Evolutionary conservation across 2,329 filamentous ascomycete genomes (phyloP).

Genomic region (Talaromyces pinophilus): DNA sequence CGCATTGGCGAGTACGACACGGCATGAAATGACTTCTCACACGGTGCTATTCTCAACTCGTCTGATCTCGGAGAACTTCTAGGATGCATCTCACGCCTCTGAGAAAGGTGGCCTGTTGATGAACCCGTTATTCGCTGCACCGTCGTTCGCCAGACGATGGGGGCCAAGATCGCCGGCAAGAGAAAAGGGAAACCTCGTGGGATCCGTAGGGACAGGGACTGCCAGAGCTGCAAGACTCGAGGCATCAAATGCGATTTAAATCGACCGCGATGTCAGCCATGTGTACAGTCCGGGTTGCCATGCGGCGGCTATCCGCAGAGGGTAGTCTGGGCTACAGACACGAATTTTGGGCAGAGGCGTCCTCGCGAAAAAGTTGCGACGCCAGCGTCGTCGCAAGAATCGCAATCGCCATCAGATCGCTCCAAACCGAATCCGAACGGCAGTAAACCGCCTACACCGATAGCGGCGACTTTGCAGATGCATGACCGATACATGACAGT

Average conservation of each 20-base stretch:
- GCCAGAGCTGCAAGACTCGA: constrained; percentile 30
- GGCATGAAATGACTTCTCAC: constrained; percentile 8
- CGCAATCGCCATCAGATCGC: constrained; percentile 6
- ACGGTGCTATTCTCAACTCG: background rate
- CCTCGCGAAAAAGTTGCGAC: constrained; percentile 7
- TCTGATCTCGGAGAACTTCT: background rate
- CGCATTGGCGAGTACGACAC: background rate
- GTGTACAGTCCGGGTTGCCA: constrained; percentile 26
- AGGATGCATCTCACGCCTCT: constrained; percentile 2
- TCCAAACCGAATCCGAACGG: constrained; percentile 6
- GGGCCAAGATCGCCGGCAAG: constrained; percentile 16
- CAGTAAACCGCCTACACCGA: constrained; percentile 5
- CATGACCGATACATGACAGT: constrained; percentile 22
- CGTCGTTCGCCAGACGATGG: constrained; percentile 22
- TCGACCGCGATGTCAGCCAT: constrained; percentile 32
- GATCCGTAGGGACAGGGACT: constrained; percentile 36
- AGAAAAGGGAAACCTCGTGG: constrained; percentile 31
- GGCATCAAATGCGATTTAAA: constrained; percentile 36
- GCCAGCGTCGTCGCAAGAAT: constrained; percentile 13
- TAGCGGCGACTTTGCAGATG: constrained; percentile 8
- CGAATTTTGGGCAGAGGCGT: constrained; percentile 21
- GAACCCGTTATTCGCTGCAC: constrained; percentile 7
- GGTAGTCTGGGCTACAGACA: constrained; percentile 30
- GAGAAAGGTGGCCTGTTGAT: constrained; percentile 9
- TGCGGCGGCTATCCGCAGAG: constrained; percentile 32